These are phyloP conservation scores for Cyclocybe aegerita DNA, from an alignment of 768 basidiomycete species.

Conservation along the genomic window DNA sequence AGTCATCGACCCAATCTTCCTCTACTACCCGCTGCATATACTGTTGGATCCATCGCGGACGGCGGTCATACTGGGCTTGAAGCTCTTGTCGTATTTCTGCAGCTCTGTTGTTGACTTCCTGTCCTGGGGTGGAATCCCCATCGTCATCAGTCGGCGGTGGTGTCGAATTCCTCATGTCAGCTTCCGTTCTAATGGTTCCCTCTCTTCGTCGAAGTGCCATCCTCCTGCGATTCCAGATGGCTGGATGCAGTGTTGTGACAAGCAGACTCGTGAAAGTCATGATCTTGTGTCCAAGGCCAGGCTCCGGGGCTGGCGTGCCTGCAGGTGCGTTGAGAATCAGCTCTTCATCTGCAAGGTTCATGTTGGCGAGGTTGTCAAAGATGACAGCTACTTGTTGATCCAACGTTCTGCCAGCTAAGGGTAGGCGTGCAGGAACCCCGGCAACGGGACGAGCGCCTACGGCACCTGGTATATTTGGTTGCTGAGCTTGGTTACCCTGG, in stretches of 20 bases:
- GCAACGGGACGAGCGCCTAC: slow-evolving; percentile 11
- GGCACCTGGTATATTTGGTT: slow-evolving; percentile 8
- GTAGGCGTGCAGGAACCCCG: slow-evolving; percentile 14
- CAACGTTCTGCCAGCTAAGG: slow-evolving; percentile 19
- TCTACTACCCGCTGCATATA: slow-evolving; percentile 66
- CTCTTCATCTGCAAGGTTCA: slow-evolving; percentile 60
- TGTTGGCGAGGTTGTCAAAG: slow-evolving; percentile 53
- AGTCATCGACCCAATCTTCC: slow-evolving; percentile 72
- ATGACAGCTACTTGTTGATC: slow-evolving; percentile 32
- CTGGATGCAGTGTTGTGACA: slow-evolving; percentile 66
- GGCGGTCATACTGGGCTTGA: slow-evolving; percentile 45
- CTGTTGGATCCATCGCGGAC: slow-evolving; percentile 60
- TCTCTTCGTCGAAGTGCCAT: slow-evolving; percentile 59
- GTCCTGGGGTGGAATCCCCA: slow-evolving; percentile 28
- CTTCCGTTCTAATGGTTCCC: slow-evolving; percentile 66
- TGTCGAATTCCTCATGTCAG: slow-evolving; percentile 40
- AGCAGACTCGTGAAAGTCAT: slow-evolving; percentile 57
- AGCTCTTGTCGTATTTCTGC: slow-evolving; percentile 42
- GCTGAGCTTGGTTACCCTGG: slow-evolving; percentile 2
- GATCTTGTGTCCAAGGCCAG: slow-evolving; percentile 47
- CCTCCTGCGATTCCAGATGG: slow-evolving; percentile 70
- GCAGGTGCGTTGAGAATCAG: slow-evolving; percentile 37
- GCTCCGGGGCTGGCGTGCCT: slow-evolving; percentile 35
- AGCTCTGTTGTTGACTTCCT: slow-evolving; percentile 20
- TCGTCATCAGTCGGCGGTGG: slow-evolving; percentile 18